A percentile compares a stretch with the other conserved stretches of the same genome.
Evolutionary conservation across 257 asterid species (phyloP).

Genomic region (Solanum clarkiae): DNA sequence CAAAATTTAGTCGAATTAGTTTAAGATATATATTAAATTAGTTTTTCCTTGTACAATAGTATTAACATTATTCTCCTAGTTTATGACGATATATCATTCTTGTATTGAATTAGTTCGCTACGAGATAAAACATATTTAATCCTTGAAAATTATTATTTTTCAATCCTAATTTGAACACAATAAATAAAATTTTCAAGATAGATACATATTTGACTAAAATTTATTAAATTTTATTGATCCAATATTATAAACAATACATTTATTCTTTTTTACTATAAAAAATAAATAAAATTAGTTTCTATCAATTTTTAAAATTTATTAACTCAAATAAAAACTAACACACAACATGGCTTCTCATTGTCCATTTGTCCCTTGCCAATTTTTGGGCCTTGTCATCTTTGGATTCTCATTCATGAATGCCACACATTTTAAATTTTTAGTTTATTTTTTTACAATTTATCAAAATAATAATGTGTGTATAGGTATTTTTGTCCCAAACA

Average conservation of each 20-base stretch:
- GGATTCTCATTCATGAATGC: not conserved
- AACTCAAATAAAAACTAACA: not conserved
- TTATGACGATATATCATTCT: not conserved
- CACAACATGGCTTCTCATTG: not conserved
- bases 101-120: not conserved
- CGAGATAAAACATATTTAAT: not conserved
- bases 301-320: no score
- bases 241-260: not conserved
- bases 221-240: rapidly evolving
- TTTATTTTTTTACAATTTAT: not conserved
- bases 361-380: not conserved
- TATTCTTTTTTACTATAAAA: not conserved
- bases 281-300: no score
- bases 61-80: not conserved
- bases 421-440: not conserved
- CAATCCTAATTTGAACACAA: not conserved
- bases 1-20: not conserved
- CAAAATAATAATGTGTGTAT: not conserved
- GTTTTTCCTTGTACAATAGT: not conserved
- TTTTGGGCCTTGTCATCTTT: not conserved
- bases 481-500: not conserved
- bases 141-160: not conserved
- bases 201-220: not conserved
- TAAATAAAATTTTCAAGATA: not conserved
- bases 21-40: not conserved